Percentiles rank a stretch among this genome's conserved stretches.
Conservation (phyloP, 106 monocot genomes). For the Allium fistulosum region DNA sequence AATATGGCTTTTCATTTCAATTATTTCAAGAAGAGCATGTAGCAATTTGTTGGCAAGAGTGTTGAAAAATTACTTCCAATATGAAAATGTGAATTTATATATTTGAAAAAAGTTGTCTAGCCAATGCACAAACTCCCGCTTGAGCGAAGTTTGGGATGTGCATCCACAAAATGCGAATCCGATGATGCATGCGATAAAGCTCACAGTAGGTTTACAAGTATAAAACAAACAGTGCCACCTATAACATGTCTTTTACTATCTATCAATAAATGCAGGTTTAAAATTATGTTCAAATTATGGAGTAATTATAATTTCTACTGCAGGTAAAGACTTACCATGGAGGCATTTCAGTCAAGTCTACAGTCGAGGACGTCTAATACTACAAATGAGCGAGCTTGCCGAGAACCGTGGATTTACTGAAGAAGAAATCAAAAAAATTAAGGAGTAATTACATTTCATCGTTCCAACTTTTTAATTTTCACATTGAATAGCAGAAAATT, state of each 20-base stretch:
- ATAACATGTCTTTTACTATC: background rate
- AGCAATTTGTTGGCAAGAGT: no score
- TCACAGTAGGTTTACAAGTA: background rate
- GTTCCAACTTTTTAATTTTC: background rate
- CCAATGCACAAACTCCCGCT: no score
- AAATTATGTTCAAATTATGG: no score
- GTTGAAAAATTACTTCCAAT: no score
- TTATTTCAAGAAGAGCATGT: no score
- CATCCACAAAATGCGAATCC: background rate
- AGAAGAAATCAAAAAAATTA: constrained; percentile 22
- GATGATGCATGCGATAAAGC: background rate
- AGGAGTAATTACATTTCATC: constrained; percentile 20
- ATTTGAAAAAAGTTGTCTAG: no score
- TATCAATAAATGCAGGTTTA: no score
- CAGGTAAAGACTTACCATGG: constrained; percentile 34
- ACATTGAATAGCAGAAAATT: no score
- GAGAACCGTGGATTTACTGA: constrained; percentile 29
- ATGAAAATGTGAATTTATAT: no score
- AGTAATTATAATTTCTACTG: background rate
- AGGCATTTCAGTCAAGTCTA: constrained; percentile 30
- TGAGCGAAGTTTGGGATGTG: no score
- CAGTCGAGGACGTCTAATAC: constrained; percentile 23
- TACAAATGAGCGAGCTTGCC: constrained; percentile 10
- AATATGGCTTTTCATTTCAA: no score
- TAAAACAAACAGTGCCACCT: background rate